Percentiles rank a stretch among this genome's conserved stretches.
phyloP scores from a whole-genome alignment of 1,139 yeast genomes.

The Yamadazyma atlantica region DNA sequence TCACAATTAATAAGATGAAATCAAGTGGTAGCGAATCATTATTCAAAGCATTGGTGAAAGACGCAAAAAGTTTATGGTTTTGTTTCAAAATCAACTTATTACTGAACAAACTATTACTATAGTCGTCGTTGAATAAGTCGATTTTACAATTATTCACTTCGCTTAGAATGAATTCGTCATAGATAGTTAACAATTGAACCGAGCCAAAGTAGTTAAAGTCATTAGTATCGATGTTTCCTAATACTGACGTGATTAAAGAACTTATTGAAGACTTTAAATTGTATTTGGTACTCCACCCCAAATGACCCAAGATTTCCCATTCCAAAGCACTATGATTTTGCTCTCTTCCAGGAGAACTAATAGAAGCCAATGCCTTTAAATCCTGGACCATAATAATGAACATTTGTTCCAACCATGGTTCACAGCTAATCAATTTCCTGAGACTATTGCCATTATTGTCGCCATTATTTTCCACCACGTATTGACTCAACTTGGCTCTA shows the following conservation, averaged over 20 bases:
- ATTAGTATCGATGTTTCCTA: slow-evolving; percentile 27
- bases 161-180: slow-evolving; percentile 42
- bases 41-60: slow-evolving; percentile 21
- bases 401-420: slow-evolving; percentile 42
- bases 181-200: slow-evolving; percentile 37
- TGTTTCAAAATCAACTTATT: slow-evolving; percentile 37
- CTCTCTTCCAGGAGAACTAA: slow-evolving; percentile 24
- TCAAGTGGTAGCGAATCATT: slow-evolving; percentile 34
- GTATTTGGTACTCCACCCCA: slow-evolving; percentile 44
- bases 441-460: slow-evolving; percentile 1
- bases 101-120: slow-evolving; percentile 27
- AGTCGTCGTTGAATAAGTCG: slow-evolving; percentile 31
- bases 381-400: slow-evolving; percentile 41
- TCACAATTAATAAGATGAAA: slow-evolving; percentile 31
- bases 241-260: slow-evolving; percentile 40
- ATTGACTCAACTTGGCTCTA: neutral
- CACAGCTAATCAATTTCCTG: slow-evolving; percentile 19
- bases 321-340: slow-evolving; percentile 42
- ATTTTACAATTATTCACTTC: slow-evolving; percentile 31
- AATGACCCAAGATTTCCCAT: slow-evolving; percentile 43
- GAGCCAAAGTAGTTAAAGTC: slow-evolving; percentile 43
- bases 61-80: slow-evolving; percentile 20
- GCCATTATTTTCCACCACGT: neutral
- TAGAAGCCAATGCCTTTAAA: slow-evolving; percentile 29
- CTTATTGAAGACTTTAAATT: slow-evolving; percentile 40